phyloP scores from a whole-genome alignment of 495 filamentous ascomycete species.

The Hypoxylon rickii region DNA sequence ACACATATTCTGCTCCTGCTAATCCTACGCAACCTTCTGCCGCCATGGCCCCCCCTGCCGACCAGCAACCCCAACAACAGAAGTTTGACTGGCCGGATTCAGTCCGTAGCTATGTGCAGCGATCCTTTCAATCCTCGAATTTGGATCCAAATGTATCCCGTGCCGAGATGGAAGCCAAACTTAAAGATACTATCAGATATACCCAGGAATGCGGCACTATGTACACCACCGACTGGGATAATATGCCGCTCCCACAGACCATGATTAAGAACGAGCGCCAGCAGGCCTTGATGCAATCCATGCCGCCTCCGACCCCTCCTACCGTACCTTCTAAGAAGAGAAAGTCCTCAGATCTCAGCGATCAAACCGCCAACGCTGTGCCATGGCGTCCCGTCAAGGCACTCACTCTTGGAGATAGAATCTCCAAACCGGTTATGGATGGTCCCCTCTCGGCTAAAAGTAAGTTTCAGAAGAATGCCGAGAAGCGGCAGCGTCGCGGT shows the following conservation, averaged over 20 bases:
- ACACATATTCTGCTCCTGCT: constrained; percentile 35
- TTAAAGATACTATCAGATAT: constrained; percentile 82
- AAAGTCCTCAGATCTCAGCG: constrained; percentile 71
- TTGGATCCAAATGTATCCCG: constrained; percentile 64
- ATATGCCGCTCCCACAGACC: constrained; percentile 82
- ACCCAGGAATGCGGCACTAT: constrained; percentile 73
- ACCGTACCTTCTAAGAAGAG: constrained; percentile 64
- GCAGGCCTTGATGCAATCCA: constrained; percentile 38
- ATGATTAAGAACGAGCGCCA: constrained; percentile 77
- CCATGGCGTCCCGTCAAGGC: constrained; percentile 77
- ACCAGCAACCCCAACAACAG: constrained; percentile 47
- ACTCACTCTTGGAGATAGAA: constrained; percentile 74
- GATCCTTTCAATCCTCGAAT: constrained; percentile 77
- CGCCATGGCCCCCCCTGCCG: constrained; percentile 21
- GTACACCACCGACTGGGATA: constrained; percentile 77
- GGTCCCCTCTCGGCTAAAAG: constrained; percentile 59
- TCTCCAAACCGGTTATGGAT: constrained; percentile 61
- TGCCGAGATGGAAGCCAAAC: constrained; percentile 77
- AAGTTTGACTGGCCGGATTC: constrained; percentile 76
- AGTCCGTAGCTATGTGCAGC: constrained; percentile 81
- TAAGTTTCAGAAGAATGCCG: constrained; percentile 88
- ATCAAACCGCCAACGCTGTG: constrained; percentile 48
- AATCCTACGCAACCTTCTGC: constrained; percentile 36
- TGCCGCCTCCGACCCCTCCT: constrained; percentile 20
- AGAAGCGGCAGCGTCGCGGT: constrained; percentile 87